A percentile compares a stretch with the other conserved stretches of the same genome.
Evolutionary conservation across 116 monocot species (phyloP).

Genomic region (Iris pallida): DNA sequence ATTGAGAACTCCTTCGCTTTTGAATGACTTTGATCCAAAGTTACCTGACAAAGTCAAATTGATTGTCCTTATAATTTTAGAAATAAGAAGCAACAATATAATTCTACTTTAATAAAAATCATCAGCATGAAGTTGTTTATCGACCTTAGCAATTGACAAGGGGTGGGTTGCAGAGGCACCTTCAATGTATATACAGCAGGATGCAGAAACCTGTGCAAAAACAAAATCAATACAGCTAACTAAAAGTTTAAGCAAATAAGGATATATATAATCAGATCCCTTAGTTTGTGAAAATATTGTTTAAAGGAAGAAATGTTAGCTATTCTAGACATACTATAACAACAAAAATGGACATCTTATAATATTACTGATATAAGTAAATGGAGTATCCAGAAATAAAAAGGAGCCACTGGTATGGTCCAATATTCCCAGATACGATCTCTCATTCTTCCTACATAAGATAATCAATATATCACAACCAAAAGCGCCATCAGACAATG

Average conservation of each 20-base stretch:
- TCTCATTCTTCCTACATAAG: conserved; percentile 52
- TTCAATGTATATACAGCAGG: conserved; percentile 49
- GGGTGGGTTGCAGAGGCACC: conserved; percentile 71
- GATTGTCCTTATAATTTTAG: background rate
- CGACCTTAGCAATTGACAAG: conserved; percentile 70
- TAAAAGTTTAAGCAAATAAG: background rate
- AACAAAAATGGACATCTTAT: too few species aligned
- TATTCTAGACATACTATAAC: too few species aligned
- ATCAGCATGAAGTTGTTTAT: background rate
- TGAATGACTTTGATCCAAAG: conserved; percentile 36
- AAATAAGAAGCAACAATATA: background rate
- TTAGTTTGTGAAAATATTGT: too few species aligned
- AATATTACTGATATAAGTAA: conserved; percentile 56
- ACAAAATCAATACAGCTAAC: background rate
- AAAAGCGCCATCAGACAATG: background rate
- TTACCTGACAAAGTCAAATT: conserved; percentile 34
- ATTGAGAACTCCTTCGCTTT: conserved; percentile 37
- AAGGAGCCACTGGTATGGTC: conserved; percentile 40
- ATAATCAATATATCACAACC: background rate
- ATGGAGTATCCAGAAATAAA: conserved; percentile 49
- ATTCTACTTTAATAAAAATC: background rate
- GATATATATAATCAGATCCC: background rate
- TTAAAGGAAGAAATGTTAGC: too few species aligned
- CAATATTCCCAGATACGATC: conserved; percentile 68
- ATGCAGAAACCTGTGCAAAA: conserved; percentile 38